Conservation (phyloP, 2,329 filamentous ascomycete genomes). For the Neurospora sp. region DNA sequence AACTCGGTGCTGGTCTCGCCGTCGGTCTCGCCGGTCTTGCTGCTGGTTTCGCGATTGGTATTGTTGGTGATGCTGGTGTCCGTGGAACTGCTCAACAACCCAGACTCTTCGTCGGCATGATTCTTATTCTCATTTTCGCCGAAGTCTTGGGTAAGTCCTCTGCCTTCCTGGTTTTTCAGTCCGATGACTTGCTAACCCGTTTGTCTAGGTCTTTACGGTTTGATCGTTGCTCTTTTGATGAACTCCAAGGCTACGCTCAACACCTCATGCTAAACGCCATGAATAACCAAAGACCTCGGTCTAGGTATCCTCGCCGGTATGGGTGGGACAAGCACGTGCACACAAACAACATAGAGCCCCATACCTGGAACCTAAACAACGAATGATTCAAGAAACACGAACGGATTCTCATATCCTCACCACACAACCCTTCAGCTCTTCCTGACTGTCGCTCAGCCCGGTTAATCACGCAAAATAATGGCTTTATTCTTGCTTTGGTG, state of each 20-base stretch:
- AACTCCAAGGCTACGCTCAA: constrained; percentile 79
- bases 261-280: constrained; percentile 44
- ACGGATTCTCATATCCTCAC: neutral
- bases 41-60: constrained; percentile 79
- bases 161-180: neutral
- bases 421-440: neutral
- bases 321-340: neutral
- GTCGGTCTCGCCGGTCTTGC: constrained; percentile 77
- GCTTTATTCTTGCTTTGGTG: neutral
- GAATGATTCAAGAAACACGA: neutral
- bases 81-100: constrained; percentile 77
- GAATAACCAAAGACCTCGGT: neutral
- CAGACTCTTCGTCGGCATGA: constrained; percentile 90
- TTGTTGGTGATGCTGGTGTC: constrained; percentile 82
- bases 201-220: constrained; percentile 80
- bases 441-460: neutral
- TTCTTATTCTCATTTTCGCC: constrained; percentile 98
- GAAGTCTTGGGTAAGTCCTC: constrained; percentile 79
- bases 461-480: neutral
- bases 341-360: neutral
- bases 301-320: neutral
- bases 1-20: constrained; percentile 72
- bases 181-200: neutral
- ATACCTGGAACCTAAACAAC: neutral
- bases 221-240: constrained; percentile 98